A percentile compares a stretch with the other conserved stretches of the same genome.
These are phyloP conservation scores for Hortiboletus flavorubellus DNA, from an alignment of 768 basidiomycete species.

Conservation along the genomic window DNA sequence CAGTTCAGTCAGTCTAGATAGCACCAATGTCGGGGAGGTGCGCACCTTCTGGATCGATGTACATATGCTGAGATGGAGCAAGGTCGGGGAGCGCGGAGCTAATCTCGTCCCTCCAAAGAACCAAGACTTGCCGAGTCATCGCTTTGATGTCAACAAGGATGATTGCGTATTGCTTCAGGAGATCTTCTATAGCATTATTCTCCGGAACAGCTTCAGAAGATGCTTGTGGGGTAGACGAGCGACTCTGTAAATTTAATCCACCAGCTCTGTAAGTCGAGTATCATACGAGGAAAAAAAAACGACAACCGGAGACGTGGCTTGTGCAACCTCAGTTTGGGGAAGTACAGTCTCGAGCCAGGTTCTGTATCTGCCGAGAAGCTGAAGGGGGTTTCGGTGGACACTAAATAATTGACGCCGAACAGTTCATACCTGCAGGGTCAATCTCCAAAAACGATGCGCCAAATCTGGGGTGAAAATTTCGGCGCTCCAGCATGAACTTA, in stretches of 20 bases:
- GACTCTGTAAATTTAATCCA: conserved; percentile 32
- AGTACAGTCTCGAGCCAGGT: conserved; percentile 69
- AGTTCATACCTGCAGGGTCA: conserved; percentile 75
- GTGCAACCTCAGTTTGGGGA: conserved; percentile 41
- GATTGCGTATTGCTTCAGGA: conserved; percentile 63
- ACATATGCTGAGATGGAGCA: conserved; percentile 30
- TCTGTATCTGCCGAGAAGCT: conserved; percentile 81
- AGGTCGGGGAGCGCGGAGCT: conserved; percentile 54
- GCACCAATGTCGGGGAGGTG: background rate
- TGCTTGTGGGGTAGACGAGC: conserved; percentile 51
- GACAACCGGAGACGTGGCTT: conserved; percentile 35
- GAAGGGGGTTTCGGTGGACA: conserved; percentile 3
- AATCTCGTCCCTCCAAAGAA: conserved; percentile 70
- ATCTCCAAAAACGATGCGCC: conserved; percentile 82
- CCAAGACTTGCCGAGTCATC: conserved; percentile 49
- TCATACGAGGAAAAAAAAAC: conserved; percentile 1
- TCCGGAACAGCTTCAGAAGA: conserved; percentile 52
- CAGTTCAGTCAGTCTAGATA: background rate
- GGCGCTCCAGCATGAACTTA: conserved; percentile 81
- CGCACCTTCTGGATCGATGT: conserved; percentile 50
- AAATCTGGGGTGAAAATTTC: conserved; percentile 84
- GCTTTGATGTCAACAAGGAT: conserved; percentile 64
- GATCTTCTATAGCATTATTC: conserved; percentile 57
- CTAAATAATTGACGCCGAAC: background rate
- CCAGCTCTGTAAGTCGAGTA: background rate